Evolutionary conservation across 2,329 filamentous ascomycete genomes (phyloP), one percentile per base, ranked within the genome.

Genomic region (Penicillium sp.): DNA sequence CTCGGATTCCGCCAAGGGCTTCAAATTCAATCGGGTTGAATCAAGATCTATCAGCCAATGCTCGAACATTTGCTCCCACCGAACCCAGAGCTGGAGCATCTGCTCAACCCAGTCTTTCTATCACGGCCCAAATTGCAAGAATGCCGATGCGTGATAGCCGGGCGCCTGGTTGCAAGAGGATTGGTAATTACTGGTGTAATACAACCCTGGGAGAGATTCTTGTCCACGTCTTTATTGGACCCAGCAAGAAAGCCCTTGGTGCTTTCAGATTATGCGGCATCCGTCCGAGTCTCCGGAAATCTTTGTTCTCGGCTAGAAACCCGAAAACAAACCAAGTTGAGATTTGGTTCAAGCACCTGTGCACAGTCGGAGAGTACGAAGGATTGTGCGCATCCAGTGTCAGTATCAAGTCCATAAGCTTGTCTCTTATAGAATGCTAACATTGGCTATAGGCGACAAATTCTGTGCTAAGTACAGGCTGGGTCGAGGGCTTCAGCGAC

Each of bases 401-500:
- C 6, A 56, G 54, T 56, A 8, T n/a, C 12, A 27, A 6, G 15
- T 17, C 17, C 10, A 12, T 23, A 25, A 2, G 17, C n/a, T 27
- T 23, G 3, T 37, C 23, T 23, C 9, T 23, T 13, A 23, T 27
- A 23, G 0, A 42, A 23, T 37, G 38, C 46, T 50, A 37, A 56
- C 13, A 17, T 17, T 21, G 8, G n/a, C 8, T 19, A 29, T 17
- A 56, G 54, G 17, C 15, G 15, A 17, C 6, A 7, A 33, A 52
- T 35, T 46, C 13, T 9, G 19, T 51, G 19, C 33, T 38, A 48
- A 64, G 64, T 38, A 73, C 67, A 51, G 71, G 70, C 37, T 77
- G 71, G 68, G 60, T 76, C 27, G 64, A 73, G 54, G 70, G 71
- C 0, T 78, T 67, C 56, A 43, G 65, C 17, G 71, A 77, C 45